These are phyloP conservation scores for Penicillium cinerascens DNA, from an alignment of 495 filamentous ascomycete species.

Conservation along the genomic window DNA sequence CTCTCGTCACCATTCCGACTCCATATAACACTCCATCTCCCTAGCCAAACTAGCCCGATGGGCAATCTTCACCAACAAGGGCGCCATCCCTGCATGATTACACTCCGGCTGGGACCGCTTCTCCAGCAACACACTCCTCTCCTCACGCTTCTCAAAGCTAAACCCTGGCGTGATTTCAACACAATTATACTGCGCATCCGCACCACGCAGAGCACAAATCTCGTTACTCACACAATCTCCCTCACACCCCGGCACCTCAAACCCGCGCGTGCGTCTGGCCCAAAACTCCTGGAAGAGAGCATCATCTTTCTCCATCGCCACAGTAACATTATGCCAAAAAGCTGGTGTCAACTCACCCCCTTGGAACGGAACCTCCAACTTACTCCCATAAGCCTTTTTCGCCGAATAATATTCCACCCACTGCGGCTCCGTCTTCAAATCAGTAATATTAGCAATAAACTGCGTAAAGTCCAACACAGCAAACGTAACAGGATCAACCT, in stretches of 20 bases:
- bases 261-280: constrained; percentile 35
- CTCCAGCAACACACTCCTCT: background rate
- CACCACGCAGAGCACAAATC: constrained; percentile 43
- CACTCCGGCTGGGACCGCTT: constrained; percentile 13
- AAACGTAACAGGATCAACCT: constrained; percentile 53
- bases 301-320: constrained; percentile 32
- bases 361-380: background rate
- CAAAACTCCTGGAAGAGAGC: constrained; percentile 38
- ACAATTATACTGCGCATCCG: constrained; percentile 35
- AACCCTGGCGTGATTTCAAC: constrained; percentile 16
- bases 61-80: constrained; percentile 20
- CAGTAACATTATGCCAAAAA: constrained; percentile 59
- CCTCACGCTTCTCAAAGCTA: constrained; percentile 19
- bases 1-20: background rate
- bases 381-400: constrained; percentile 45
- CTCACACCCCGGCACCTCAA: constrained; percentile 27
- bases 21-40: background rate
- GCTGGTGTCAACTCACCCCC: constrained; percentile 45
- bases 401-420: constrained; percentile 55
- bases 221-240: constrained; percentile 33
- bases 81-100: constrained; percentile 26
- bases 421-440: constrained; percentile 33
- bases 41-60: constrained; percentile 6
- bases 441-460: constrained; percentile 51
- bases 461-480: constrained; percentile 49